Evolutionary conservation across 2,329 filamentous ascomycete genomes (phyloP), one percentile per base, ranked within the genome.

Genomic region (Botrytis hyacinthi): DNA sequence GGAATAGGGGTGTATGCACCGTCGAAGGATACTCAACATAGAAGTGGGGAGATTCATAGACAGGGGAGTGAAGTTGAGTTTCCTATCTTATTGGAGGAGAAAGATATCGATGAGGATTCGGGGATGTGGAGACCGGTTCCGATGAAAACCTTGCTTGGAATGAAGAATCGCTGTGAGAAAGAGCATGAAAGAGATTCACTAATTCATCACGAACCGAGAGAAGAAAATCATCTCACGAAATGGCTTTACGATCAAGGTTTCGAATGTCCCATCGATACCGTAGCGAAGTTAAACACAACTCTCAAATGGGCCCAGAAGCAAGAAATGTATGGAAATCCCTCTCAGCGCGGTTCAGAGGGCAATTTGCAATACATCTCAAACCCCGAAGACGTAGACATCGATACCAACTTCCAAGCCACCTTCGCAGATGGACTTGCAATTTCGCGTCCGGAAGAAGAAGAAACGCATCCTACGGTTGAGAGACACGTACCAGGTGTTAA

Each of bases 201-300:
- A 1, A n/a, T 67, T 8, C 32, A 51, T 14, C 32, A 14, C 9
- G 32, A 54, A 16, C 18, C 32, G 5, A 61, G 8, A 1, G 46
- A 51, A 10, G 46, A 67, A 16, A 40, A 22, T 22, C 29, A 54
- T 20, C 32, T 54, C 20, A 51, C 46, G 1, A 67, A 54, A 22
- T 67, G 44, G 65, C 14, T 67, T 8, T 51, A 18, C 4, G 65
- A 67, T 51, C 63, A 67, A 8, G 65, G 32, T 8, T 67, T 67
- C 32, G 44, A 67, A 54, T 40, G 65, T 35, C 12, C 35, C 4
- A 7, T 67, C 16, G 7, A 67, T 26, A 14, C 46, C 8, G 1
- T 9, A 0, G 9, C 18, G 22, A 37, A 20, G 1, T 5, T 7
- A 0, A 16, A 8, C 0, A 26, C 32, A 8, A 37, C 9, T 1